phyloP scores from a whole-genome alignment of 148 eudicot species.

The Cornus kousa region DNA sequence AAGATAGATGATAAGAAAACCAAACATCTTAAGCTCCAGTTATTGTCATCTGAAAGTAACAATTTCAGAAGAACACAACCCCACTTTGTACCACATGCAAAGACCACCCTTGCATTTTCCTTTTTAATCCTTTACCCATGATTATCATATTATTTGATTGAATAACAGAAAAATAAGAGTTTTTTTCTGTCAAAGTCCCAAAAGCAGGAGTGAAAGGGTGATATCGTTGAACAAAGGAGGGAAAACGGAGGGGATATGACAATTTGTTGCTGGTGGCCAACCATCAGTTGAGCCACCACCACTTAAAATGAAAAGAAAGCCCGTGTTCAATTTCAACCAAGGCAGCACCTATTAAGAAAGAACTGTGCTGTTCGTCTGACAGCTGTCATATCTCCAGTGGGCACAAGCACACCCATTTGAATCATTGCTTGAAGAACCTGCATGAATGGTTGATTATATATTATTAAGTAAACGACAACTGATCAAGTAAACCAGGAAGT shows the following conservation, averaged over 20 bases:
- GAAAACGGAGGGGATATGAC: neutral
- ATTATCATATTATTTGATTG: no score
- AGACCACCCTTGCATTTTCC: neutral
- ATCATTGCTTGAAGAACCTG: slow-evolving; percentile 95
- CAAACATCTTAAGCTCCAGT: slow-evolving; percentile 1
- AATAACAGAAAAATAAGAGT: neutral
- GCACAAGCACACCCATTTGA: slow-evolving; percentile 98
- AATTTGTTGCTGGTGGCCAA: neutral
- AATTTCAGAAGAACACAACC: neutral
- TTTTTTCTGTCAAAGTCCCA: neutral
- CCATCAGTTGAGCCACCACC: neutral
- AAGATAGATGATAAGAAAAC: neutral
- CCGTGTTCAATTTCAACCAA: neutral
- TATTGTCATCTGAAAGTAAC: neutral
- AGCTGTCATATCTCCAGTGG: slow-evolving; percentile 98
- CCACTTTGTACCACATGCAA: neutral
- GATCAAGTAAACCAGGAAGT: neutral
- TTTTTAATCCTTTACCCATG: neutral
- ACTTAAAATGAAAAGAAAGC: neutral
- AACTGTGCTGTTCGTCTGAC: slow-evolving; percentile 91
- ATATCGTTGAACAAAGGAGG: slow-evolving; percentile 4
- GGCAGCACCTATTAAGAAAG: slow-evolving; percentile 83
- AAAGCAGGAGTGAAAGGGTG: neutral
- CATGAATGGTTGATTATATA: slow-evolving; percentile 14
- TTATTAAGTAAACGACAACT: neutral